A percentile compares a stretch with the other conserved stretches of the same genome.
Conservation (phyloP, 495 filamentous ascomycete genomes). For the Cenococcum geophilum region DNA sequence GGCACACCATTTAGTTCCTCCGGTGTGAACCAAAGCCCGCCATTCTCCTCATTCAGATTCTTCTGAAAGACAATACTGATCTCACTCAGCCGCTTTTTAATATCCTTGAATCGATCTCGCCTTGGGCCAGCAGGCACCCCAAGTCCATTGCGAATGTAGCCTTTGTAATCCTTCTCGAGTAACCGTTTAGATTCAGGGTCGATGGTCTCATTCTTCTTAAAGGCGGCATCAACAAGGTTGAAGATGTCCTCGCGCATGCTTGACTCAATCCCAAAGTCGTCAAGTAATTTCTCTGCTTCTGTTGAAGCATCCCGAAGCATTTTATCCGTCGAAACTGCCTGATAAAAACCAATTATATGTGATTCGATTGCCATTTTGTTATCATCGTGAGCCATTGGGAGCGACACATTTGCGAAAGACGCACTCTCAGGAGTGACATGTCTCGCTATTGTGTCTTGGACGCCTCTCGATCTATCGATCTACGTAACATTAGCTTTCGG, state of each 20-base stretch:
- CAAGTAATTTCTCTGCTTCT: conserved; percentile 60
- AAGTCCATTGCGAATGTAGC: conserved; percentile 58
- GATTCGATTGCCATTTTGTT: conserved; percentile 40
- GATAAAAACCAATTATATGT: conserved; percentile 47
- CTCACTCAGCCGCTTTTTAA: conserved; percentile 63
- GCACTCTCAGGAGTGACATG: conserved; percentile 56
- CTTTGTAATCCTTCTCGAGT: conserved; percentile 64
- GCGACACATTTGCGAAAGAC: conserved; percentile 40
- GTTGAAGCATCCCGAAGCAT: conserved; percentile 54
- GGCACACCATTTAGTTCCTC: conserved; percentile 60
- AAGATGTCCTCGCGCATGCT: conserved; percentile 65
- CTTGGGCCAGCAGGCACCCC: conserved; percentile 55
- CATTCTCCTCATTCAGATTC: conserved; percentile 63
- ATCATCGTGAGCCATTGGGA: conserved; percentile 45
- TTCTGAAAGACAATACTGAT: conserved; percentile 62
- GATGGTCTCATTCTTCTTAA: conserved; percentile 54
- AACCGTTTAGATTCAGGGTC: conserved; percentile 58
- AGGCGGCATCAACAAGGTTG: conserved; percentile 54
- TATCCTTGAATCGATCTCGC: conserved; percentile 63
- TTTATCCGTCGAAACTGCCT: conserved; percentile 41
- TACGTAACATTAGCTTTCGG: conserved; percentile 19
- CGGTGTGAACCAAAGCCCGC: conserved; percentile 58
- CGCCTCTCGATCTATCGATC: conserved; percentile 58
- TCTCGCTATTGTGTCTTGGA: conserved; percentile 70
- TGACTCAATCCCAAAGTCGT: conserved; percentile 61